Base-by-base conservation (phyloP, 768 basidiomycete species). In the Boletus sp. region DNA sequence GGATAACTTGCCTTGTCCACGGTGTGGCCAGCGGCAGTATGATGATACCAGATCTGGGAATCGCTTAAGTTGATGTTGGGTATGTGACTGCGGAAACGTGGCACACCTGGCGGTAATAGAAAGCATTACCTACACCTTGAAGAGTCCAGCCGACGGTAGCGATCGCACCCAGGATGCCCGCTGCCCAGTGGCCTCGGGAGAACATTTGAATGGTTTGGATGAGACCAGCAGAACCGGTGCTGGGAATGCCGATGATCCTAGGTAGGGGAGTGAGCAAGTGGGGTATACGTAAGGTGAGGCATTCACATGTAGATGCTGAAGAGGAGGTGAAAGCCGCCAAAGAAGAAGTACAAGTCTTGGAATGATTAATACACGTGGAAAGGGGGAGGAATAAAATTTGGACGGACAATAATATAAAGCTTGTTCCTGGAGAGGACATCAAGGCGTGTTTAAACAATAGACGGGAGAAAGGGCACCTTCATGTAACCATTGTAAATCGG, bases 401-500 rank as follows among this genome's bases (percentile, higher is more conserved):
- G 61, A 67, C 88, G 75, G 75, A 92, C 92, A 96, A 75, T 90
- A 96, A 77, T 94, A 96, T 70, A 95, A 74, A 4, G 93, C 83
- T 84, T 94, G 92, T 77, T 94, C 92, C 92, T 94, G 74, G 58
- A 60, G 40, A 44, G 17, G 15, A 24, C n/a, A 55, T 69, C 42
- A 75, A 58, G 47, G 49, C 52, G 47, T 47, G 54, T 55, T 50
- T 65, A 64, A 60, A 64, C 69, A 62, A 70, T 67, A 60, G 54
- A 58, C 20, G 58, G 36, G 29, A 37, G 29, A 37, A 51, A 36
- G 55, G 78, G 69, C 66, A 88, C 95, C 83, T 97, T 96, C 87
- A 94, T 92, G 78, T 93, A 96, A 52, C 92, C 95, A 65, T 97
- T 95, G 78, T 98, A 98, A 69, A 95, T 91, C 15, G 96, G 95